phyloP scores from a whole-genome alignment of 768 basidiomycete species.

The Lactarius sp. region DNA sequence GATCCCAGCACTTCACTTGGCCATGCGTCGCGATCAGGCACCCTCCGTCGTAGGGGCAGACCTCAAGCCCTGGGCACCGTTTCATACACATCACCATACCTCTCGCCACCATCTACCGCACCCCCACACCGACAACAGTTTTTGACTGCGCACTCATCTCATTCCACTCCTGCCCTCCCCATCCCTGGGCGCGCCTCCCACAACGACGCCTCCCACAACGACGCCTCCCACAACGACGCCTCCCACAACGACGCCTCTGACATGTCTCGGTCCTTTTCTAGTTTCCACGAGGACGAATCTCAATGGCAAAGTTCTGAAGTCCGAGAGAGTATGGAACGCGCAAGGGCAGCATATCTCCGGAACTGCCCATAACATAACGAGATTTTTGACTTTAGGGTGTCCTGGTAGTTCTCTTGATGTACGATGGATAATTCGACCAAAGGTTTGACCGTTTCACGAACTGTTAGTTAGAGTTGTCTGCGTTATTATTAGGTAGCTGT shows the following conservation, averaged over 20 bases:
- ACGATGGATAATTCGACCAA: constrained; percentile 5
- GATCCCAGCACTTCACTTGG: constrained; percentile 22
- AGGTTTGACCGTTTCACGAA: neutral
- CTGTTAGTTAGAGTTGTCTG: neutral
- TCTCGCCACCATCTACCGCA: constrained; percentile 29
- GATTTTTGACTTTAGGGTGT: neutral
- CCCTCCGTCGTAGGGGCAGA: constrained; percentile 26
- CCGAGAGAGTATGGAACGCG: constrained; percentile 65
- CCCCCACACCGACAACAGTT: constrained; percentile 20
- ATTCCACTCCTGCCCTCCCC: constrained; percentile 31
- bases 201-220: constrained; percentile 27
- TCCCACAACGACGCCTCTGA: constrained; percentile 27
- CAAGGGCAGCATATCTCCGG: constrained; percentile 40
- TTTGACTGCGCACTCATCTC: constrained; percentile 24
- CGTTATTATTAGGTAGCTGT: constrained; percentile 3
- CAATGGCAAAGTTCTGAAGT: constrained; percentile 62
- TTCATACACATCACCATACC: constrained; percentile 30
- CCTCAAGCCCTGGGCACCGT: constrained; percentile 25
- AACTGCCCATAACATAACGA: constrained; percentile 18
- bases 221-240: constrained; percentile 27
- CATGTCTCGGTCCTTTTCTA: constrained; percentile 21
- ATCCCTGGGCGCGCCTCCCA: constrained; percentile 28
- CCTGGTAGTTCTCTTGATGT: neutral
- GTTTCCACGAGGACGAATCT: constrained; percentile 42
- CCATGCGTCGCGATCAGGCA: constrained; percentile 28